A percentile compares a stretch with the other conserved stretches of the same genome.
These are phyloP conservation scores for Suhomyces taliae DNA, from an alignment of 1,139 yeast genomes.

Conservation along the genomic window DNA sequence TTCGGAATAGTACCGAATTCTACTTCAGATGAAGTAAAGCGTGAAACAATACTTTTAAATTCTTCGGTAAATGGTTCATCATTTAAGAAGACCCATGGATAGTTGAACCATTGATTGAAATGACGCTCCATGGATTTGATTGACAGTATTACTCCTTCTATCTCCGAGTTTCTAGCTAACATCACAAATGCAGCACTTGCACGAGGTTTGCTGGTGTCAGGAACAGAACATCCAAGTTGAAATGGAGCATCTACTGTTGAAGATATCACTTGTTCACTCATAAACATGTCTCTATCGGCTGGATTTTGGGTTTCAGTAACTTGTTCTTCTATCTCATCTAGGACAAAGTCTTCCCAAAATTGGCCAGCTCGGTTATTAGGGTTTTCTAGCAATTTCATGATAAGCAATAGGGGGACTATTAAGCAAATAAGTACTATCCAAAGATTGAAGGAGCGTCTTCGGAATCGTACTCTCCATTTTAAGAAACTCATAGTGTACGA, in stretches of 20 bases:
- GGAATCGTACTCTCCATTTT: neutral
- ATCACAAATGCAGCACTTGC: conserved; percentile 86
- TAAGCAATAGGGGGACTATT: too few species aligned
- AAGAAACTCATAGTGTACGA: neutral
- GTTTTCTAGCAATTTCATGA: neutral
- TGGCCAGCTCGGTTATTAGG: conserved; percentile 3
- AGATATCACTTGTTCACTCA: conserved; percentile 28
- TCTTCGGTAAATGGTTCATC: conserved; percentile 69
- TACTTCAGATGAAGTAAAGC: conserved; percentile 56
- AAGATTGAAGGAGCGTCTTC: neutral
- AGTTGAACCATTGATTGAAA: conserved; percentile 86
- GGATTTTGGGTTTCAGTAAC: neutral
- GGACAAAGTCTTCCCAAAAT: conserved; percentile 6
- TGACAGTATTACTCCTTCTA: conserved; percentile 66
- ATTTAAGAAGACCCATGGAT: conserved; percentile 86
- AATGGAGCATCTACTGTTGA: conserved; percentile 46
- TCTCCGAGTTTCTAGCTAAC: conserved; percentile 73
- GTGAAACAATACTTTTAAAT: conserved; percentile 52
- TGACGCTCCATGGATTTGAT: conserved; percentile 76
- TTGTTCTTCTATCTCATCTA: conserved; percentile 1
- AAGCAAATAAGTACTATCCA: neutral
- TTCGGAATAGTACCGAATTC: conserved; percentile 68
- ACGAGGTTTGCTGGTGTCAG: conserved; percentile 27
- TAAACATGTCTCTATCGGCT: conserved; percentile 16
- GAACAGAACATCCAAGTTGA: conserved; percentile 52